phyloP scores from a whole-genome alignment of 805 yeast species.

The Pichia deserticola region DNA sequence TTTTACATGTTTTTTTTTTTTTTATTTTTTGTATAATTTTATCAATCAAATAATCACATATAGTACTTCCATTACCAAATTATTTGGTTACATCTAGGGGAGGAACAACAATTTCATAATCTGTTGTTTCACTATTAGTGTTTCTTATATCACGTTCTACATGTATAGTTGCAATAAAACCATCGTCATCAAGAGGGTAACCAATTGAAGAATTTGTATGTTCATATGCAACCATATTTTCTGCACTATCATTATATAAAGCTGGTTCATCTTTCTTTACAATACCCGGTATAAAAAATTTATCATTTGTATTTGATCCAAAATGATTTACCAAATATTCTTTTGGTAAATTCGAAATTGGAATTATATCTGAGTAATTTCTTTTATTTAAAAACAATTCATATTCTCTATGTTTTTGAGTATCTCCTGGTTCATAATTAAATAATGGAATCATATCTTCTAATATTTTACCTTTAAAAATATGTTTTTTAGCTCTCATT shows the following conservation, averaged over 20 bases:
- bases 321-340: slow-evolving; percentile 5
- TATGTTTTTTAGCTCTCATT: slow-evolving; percentile 62
- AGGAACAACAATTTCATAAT: slow-evolving; percentile 69
- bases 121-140: slow-evolving; percentile 44
- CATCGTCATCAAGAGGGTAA: slow-evolving; percentile 49
- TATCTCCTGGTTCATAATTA: slow-evolving; percentile 45
- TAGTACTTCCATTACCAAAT: background rate
- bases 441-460: slow-evolving; percentile 82
- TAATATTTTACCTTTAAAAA: slow-evolving; percentile 44
- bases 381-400: slow-evolving; percentile 51
- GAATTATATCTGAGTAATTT: slow-evolving; percentile 66
- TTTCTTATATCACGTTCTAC: slow-evolving; percentile 57
- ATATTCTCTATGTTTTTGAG: slow-evolving; percentile 35
- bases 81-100: slow-evolving; percentile 9
- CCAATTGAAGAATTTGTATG: slow-evolving; percentile 22
- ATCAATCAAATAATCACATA: too few relatives aligned
- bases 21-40: background rate
- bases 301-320: slow-evolving; percentile 20
- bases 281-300: slow-evolving; percentile 9
- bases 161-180: slow-evolving; percentile 63
- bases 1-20: background rate
- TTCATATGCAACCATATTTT: slow-evolving; percentile 1
- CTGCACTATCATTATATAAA: background rate
- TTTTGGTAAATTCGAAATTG: slow-evolving; percentile 32
- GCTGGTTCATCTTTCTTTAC: slow-evolving; percentile 19